A percentile compares a stretch with the other conserved stretches of the same genome.
These are phyloP conservation scores for Gymnopilus junonius DNA, from an alignment of 768 basidiomycete genomes.

Conservation along the genomic window DNA sequence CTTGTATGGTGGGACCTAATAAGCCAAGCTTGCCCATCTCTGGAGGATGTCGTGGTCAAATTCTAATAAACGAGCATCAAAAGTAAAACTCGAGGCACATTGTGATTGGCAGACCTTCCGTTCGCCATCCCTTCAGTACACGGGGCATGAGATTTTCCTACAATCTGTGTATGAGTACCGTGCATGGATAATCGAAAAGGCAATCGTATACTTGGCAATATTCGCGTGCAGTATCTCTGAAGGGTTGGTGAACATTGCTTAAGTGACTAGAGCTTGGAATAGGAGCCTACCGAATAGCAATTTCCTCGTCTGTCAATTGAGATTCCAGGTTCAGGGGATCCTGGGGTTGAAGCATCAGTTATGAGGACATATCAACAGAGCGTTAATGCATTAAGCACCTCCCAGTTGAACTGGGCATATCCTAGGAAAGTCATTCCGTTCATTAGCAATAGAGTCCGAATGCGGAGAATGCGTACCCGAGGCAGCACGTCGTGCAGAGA, in stretches of 20 bases:
- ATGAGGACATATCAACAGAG: background rate
- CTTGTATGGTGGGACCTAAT: constrained; percentile 89
- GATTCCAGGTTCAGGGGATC: constrained; percentile 85
- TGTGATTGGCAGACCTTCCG: constrained; percentile 62
- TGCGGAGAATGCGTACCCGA: background rate
- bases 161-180: background rate
- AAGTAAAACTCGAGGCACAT: background rate
- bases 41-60: constrained; percentile 78
- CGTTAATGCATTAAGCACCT: constrained; percentile 30
- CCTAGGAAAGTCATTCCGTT: constrained; percentile 26
- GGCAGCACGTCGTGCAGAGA: constrained; percentile 26
- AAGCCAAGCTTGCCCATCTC: constrained; percentile 95
- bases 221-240: constrained; percentile 75
- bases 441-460: background rate
- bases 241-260: constrained; percentile 6
- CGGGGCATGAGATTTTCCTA: constrained; percentile 87
- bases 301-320: constrained; percentile 87
- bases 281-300: constrained; percentile 71
- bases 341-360: constrained; percentile 43
- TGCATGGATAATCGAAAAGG: background rate
- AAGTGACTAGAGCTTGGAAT: constrained; percentile 15
- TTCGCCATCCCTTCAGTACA: constrained; percentile 86
- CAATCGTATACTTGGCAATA: constrained; percentile 72
- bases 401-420: constrained; percentile 48
- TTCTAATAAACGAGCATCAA: constrained; percentile 44